Percentiles rank a stretch among this genome's conserved stretches.
phyloP scores from a whole-genome alignment of 2,329 filamentous ascomycete species.

The Lecanicillium sp. region DNA sequence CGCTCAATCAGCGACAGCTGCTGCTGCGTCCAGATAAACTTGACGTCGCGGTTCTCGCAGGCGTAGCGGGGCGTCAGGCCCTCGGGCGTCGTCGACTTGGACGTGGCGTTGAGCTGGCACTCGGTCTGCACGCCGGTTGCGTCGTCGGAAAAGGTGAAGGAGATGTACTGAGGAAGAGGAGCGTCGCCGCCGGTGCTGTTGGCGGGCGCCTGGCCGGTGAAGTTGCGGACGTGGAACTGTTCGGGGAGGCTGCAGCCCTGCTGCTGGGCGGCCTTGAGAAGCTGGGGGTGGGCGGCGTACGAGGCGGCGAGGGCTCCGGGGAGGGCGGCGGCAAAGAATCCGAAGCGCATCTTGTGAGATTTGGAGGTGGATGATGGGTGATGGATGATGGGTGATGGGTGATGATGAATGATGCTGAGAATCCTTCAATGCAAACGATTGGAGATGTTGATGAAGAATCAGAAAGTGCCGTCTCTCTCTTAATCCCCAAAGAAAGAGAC shows the following conservation, averaged over 20 bases:
- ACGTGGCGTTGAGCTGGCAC: conserved; percentile 40
- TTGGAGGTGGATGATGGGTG: neutral
- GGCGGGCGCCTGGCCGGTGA: conserved; percentile 25
- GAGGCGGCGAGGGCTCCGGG: conserved; percentile 13
- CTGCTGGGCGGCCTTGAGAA: conserved; percentile 20
- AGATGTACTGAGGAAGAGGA: conserved; percentile 26
- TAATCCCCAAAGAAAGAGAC: no score
- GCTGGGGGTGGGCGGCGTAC: conserved; percentile 23
- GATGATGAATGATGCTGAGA: neutral
- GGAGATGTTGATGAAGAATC: neutral
- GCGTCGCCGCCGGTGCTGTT: conserved; percentile 24
- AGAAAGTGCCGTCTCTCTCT: no score
- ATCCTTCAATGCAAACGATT: neutral
- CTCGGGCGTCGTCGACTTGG: conserved; percentile 27
- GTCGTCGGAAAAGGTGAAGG: conserved; percentile 37
- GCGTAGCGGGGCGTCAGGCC: conserved; percentile 32
- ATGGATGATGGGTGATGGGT: neutral
- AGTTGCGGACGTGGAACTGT: conserved; percentile 33
- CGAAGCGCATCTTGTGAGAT: conserved; percentile 8
- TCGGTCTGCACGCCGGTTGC: conserved; percentile 34
- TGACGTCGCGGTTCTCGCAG: conserved; percentile 35
- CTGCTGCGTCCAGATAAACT: conserved; percentile 37
- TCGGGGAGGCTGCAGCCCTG: conserved; percentile 32
- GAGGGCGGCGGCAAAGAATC: neutral
- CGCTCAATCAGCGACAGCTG: conserved; percentile 39